Conservation (phyloP, 2,329 filamentous ascomycete species). For the Aspergillus pseudotamarii region DNA sequence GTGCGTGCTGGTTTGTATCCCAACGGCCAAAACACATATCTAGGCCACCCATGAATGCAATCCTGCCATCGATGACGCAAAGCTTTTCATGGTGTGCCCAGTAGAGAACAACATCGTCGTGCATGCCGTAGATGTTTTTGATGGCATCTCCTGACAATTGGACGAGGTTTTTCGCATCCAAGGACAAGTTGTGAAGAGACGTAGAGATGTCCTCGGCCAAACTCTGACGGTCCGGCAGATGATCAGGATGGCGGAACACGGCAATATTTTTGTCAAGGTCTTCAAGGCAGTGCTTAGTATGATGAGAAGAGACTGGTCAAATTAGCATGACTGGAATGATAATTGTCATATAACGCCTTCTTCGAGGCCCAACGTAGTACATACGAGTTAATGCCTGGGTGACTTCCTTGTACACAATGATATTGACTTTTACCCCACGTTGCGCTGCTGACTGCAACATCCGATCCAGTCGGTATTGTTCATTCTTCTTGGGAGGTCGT, state of each 20-base stretch:
- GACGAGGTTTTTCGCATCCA: conserved; percentile 58
- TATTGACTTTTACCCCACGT: conserved; percentile 78
- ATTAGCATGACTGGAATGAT: conserved; percentile 4
- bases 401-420: conserved; percentile 93
- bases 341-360: too few relatives aligned
- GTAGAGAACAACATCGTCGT: conserved; percentile 79
- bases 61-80: conserved; percentile 74
- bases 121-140: conserved; percentile 78
- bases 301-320: conserved; percentile 63
- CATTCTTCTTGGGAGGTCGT: conserved; percentile 77
- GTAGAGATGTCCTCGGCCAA: conserved; percentile 61
- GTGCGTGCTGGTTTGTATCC: conserved; percentile 84
- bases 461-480: conserved; percentile 80
- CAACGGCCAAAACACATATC: conserved; percentile 88
- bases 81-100: conserved; percentile 96
- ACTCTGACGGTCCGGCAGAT: conserved; percentile 72
- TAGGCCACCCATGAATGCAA: conserved; percentile 88
- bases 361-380: conserved; percentile 37
- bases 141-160: conserved; percentile 73
- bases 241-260: conserved; percentile 89
- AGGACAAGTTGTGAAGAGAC: conserved; percentile 58
- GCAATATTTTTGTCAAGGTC: conserved; percentile 78
- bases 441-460: conserved; percentile 81
- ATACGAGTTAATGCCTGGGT: conserved; percentile 76
- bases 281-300: conserved; percentile 81